Conservation (phyloP, 441 rosid genomes). For the Gossypium lobatum region DNA sequence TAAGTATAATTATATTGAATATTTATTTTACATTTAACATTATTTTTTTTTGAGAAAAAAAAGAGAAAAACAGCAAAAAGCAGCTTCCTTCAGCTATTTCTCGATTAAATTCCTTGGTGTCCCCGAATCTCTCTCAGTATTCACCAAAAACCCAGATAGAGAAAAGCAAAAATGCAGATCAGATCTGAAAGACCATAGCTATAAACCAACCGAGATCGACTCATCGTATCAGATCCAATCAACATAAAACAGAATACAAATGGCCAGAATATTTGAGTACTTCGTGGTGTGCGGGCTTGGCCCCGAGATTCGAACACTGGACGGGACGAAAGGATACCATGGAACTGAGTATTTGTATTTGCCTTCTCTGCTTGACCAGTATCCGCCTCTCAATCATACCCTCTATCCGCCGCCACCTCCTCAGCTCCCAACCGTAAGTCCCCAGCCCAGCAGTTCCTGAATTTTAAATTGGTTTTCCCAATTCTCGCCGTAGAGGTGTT, state of each 20-base stretch:
- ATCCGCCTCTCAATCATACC: conserved; percentile 66
- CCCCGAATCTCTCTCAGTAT: not conserved
- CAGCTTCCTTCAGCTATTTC: not conserved
- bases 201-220: not conserved
- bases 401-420: conserved; percentile 85
- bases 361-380: conserved; percentile 81
- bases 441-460: not conserved
- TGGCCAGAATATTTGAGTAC: conserved; percentile 87
- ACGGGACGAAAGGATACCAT: conserved; percentile 79
- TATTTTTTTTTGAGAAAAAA: no score
- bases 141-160: not conserved
- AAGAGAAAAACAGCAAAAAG: not conserved
- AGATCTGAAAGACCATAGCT: not conserved
- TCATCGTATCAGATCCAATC: not conserved
- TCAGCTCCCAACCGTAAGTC: conserved; percentile 77
- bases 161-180: not conserved
- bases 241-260: conserved; percentile 7
- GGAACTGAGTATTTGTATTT: conserved; percentile 53
- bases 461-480: not conserved
- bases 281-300: conserved; percentile 93
- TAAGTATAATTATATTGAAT: no score
- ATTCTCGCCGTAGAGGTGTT: conserved; percentile 1
- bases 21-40: not conserved
- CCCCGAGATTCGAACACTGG: conserved; percentile 88
- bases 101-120: not conserved